Evolutionary conservation across 1,284 basidiomycete genomes (phyloP).

Genomic region (Cronartium quercuum): DNA sequence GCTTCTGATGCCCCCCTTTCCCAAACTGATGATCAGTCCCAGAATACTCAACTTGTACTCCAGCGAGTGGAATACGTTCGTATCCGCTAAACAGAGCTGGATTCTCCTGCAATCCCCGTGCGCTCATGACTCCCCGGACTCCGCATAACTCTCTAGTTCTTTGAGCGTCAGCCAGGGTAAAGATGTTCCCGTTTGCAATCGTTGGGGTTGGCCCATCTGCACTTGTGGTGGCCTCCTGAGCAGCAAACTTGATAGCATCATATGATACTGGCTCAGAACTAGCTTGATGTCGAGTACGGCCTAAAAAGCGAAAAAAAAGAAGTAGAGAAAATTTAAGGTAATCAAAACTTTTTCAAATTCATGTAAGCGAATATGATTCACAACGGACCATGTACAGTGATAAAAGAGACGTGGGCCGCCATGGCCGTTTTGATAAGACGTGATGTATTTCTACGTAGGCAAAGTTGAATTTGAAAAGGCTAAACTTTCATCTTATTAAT

Average conservation of each 20-base stretch:
- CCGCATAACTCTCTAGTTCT: slow-evolving; percentile 53
- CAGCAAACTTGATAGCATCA: slow-evolving; percentile 55
- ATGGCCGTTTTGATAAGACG: slow-evolving; percentile 54
- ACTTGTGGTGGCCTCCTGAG: slow-evolving; percentile 51
- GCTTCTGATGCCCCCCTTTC: too few species aligned
- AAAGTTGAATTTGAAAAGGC: background rate
- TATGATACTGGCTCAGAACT: slow-evolving; percentile 55
- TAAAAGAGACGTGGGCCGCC: slow-evolving; percentile 52
- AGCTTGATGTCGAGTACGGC: slow-evolving; percentile 55
- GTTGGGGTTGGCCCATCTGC: slow-evolving; percentile 54
- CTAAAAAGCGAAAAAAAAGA: background rate
- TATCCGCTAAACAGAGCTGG: slow-evolving; percentile 58
- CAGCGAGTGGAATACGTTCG: slow-evolving; percentile 53
- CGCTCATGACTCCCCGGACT: slow-evolving; percentile 58
- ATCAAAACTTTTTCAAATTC: too few species aligned
- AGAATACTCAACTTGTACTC: slow-evolving; percentile 50
- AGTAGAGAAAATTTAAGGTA: background rate
- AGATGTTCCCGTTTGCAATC: slow-evolving; percentile 59
- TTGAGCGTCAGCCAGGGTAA: slow-evolving; percentile 53
- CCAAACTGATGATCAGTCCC: background rate
- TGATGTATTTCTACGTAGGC: slow-evolving; percentile 52
- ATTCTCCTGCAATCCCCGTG: slow-evolving; percentile 59
- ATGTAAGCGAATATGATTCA: too few species aligned
- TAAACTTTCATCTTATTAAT: background rate
- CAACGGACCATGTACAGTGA: slow-evolving; percentile 56